These are phyloP conservation scores for Rhodomyrtus tomentosa DNA, from an alignment of 345 rosid genomes.

Conservation along the genomic window DNA sequence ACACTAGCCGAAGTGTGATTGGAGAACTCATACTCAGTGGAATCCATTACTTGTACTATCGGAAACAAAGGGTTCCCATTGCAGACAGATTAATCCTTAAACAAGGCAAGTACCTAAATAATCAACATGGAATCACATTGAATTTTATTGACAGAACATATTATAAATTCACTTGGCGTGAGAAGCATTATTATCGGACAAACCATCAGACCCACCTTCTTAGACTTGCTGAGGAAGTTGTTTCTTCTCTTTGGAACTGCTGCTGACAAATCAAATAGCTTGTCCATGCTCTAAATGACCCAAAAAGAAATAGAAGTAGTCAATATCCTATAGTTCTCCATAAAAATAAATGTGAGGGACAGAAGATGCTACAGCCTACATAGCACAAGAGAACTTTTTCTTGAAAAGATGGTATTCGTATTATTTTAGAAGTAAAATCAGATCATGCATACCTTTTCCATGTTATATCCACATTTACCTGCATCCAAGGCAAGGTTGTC, in stretches of 20 bases:
- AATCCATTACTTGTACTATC: neutral
- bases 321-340: neutral
- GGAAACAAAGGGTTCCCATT: neutral
- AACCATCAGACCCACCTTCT: neutral
- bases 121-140: neutral
- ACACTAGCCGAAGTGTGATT: neutral
- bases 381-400: neutral
- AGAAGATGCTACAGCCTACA: neutral
- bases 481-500: slow-evolving; percentile 15
- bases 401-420: neutral
- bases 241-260: slow-evolving; percentile 1
- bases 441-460: slow-evolving; percentile 31
- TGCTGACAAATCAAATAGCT: slow-evolving; percentile 23
- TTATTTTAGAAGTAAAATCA: neutral
- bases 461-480: slow-evolving; percentile 44
- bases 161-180: neutral
- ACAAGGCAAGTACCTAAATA: neutral
- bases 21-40: neutral
- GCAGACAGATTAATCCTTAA: neutral
- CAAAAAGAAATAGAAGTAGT: neutral
- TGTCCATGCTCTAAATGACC: slow-evolving; percentile 35
- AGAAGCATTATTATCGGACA: neutral
- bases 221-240: slow-evolving; percentile 2
- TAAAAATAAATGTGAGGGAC: neutral
- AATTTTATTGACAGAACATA: neutral